phyloP scores from a whole-genome alignment of 768 basidiomycete species.

The Peribolospora kevripleyi region DNA sequence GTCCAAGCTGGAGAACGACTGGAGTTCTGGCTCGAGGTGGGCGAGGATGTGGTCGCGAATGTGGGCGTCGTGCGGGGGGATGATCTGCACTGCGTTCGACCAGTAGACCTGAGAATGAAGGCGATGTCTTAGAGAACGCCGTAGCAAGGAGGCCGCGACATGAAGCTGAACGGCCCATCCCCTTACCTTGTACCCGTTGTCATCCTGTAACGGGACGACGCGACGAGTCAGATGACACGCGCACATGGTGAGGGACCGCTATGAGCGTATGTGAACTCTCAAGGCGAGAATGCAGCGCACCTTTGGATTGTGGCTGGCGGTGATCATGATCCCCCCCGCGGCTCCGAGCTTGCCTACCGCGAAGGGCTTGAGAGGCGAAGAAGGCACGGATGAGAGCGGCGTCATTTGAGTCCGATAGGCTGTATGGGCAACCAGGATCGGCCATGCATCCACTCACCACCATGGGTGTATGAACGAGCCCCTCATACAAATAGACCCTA shows the following conservation, averaged over 20 bases:
- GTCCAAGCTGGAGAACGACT: neutral
- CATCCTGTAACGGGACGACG: constrained; percentile 27
- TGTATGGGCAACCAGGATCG: no score
- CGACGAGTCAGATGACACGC: neutral
- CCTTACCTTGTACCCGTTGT: constrained; percentile 63
- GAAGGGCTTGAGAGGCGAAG: constrained; percentile 29
- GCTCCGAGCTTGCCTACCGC: constrained; percentile 40
- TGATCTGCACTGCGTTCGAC: constrained; percentile 32
- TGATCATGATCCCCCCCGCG: constrained; percentile 73
- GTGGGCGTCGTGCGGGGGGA: constrained; percentile 54
- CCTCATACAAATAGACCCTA: constrained; percentile 43
- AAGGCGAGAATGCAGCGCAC: neutral
- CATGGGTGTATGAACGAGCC: constrained; percentile 41
- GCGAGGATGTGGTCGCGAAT: constrained; percentile 41
- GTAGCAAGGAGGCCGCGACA: neutral
- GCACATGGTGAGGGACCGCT: neutral
- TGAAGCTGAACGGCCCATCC: fast-evolving
- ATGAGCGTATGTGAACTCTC: no score
- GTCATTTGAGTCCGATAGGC: no score
- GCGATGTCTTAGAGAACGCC: neutral
- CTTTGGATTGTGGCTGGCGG: constrained; percentile 78
- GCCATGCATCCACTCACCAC: constrained; percentile 4
- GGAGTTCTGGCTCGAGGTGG: constrained; percentile 32
- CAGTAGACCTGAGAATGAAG: constrained; percentile 4
- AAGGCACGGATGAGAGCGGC: neutral